Evolutionary conservation across 352 stramenopile genomes (phyloP).

Genomic region (Phytopythium kandeliae): DNA sequence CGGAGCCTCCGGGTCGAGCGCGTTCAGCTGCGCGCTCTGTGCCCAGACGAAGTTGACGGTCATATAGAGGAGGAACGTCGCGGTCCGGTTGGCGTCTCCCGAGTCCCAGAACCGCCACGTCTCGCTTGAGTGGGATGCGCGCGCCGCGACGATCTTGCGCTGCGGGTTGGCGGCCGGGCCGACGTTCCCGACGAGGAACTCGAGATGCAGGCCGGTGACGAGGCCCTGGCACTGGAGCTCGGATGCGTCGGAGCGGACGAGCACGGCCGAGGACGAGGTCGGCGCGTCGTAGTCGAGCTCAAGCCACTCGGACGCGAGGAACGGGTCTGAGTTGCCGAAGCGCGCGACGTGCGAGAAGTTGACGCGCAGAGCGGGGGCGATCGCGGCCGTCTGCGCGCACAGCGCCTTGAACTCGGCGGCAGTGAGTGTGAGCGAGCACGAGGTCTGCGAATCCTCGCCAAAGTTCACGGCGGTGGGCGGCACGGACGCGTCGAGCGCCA

Average conservation of each 20-base stretch:
- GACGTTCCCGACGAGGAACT: conserved; percentile 35
- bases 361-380: conserved; percentile 18
- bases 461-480: conserved; percentile 16
- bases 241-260: conserved; percentile 10
- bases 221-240: conserved; percentile 23
- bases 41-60: conserved; percentile 29
- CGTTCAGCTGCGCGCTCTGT: conserved; percentile 12
- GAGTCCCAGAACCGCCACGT: conserved; percentile 33
- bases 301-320: conserved; percentile 30
- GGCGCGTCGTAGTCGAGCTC: conserved; percentile 31
- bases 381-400: conserved; percentile 12
- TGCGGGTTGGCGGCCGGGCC: conserved; percentile 23
- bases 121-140: conserved; percentile 23
- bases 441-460: conserved; percentile 29
- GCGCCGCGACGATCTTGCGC: conserved; percentile 35
- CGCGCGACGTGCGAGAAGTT: conserved; percentile 32
- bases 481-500: conserved; percentile 1
- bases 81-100: conserved; percentile 2
- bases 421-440: conserved; percentile 25
- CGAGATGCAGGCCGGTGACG: conserved; percentile 21
- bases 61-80: conserved; percentile 24
- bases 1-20: conserved; percentile 28
- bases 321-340: conserved; percentile 40
- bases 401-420: conserved; percentile 19
- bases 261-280: conserved; percentile 10